Evolutionary conservation across 1,284 basidiomycete genomes (phyloP), one percentile per base, ranked within the genome.

Genomic region (Leccinum pachyderme): DNA sequence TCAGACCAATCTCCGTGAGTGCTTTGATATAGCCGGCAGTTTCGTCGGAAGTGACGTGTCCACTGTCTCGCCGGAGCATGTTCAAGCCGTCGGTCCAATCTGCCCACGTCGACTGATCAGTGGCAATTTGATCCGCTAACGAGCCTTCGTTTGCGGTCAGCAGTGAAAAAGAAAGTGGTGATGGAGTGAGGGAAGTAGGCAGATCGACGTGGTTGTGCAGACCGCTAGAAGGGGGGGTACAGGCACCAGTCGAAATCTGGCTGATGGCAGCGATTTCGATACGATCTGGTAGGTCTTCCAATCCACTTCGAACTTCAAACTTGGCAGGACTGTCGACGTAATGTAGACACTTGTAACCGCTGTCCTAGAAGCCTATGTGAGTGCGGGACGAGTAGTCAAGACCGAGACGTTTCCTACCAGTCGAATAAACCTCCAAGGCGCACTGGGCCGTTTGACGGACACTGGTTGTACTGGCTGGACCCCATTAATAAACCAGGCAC

Each of bases 51-150:
- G 85, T 77, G 61, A 93, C 90, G 63, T 93, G 88, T 15, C 87
- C 89, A 12, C 87, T 84, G 64, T 91, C 89, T 51, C 85, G 77
- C 46, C 89, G 77, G 47, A 96, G 77, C 82, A 96, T 92, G 64
- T 93, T 92, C 68, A 98, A 73, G 2, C 95, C 95, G 70, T 98
- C 95, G 1, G 92, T 92, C 95, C 95, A 98, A 73, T 98, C 95
- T 24, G 93, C 91, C 82, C 92, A 94, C 46, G 91, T 80, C 18
- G 89, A 86, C 51, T 84, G 80, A 70, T 95, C 91, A 8, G 91
- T 83, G 2, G 94, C 93, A 63, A 95, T 89, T 60, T 92, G 82
- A 69, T 97, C 93, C 5, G 93, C 89, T 53, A 96, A 71, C 18
- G 89, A 88, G 13, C 84, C 81, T 64, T 91, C 89, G 56, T 82